Evolutionary conservation across 208 protist genomes (phyloP), one percentile per base, ranked within the genome.

Genomic region (Crithidia sp.): DNA sequence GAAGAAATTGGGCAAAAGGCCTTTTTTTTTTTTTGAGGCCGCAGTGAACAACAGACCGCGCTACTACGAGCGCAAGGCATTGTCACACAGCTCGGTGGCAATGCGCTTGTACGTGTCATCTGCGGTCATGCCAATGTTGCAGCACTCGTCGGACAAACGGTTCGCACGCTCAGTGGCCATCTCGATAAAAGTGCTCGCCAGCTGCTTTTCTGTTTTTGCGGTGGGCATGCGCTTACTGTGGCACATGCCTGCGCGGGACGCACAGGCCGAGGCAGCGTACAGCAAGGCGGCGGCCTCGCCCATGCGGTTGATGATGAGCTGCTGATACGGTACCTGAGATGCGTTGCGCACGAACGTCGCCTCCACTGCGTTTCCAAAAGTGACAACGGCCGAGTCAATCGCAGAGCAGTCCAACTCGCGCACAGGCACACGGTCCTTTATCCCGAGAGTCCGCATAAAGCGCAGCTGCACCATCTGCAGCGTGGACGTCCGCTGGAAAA

Each of bases 51-150:
- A 45, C 37, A 16, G 19, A 12, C 12, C 14, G 52, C 36, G 7
- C 49, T 10, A 5, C 65, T 71, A 72, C 70, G 81, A 85, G 59
- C 82, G 68, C 40, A 94, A 63, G 14, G 80, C 86, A 64, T 89
- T 77, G 39, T 96, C 90, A 61, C 88, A 95, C 54, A 95, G 50
- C 49, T 93, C 88, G 7, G 94, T 61, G 2, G 92, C 86, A 47
- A 96, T 92, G 44, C 92, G 87, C 79, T 88, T 95, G 76, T 88
- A 95, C 43, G 84, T 79, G 71, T 94, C 90, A 67, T 96, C 92
- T 8, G 92, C 87, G 8, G 89, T 96, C 73, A 88, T 76, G 45
- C 92, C 92, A 39, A 83, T 82, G 67, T 95, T 96, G 67, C 82
- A 82, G 76, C 71, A 85, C 77, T 94, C 88, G 9, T 84, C 65